A percentile compares a stretch with the other conserved stretches of the same genome.
Evolutionary conservation across 768 basidiomycete genomes (phyloP).

Genomic region (Suillus bovinus): DNA sequence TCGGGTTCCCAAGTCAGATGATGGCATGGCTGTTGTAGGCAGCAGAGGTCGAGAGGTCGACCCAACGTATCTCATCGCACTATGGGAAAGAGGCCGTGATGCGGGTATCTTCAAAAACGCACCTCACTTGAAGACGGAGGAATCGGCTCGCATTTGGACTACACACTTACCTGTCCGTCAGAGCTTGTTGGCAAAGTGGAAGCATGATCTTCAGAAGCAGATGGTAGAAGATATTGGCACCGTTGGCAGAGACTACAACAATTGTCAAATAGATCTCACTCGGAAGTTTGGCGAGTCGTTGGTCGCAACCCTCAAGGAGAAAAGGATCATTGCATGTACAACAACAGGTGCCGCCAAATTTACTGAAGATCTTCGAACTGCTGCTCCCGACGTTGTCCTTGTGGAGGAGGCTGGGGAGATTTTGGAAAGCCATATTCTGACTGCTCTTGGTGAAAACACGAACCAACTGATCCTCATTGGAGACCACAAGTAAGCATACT

Average conservation of each 20-base stretch:
- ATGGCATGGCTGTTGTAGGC: conserved; percentile 45
- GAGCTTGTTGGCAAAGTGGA: conserved; percentile 30
- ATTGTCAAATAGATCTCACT: conserved; percentile 29
- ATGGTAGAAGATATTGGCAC: conserved; percentile 31
- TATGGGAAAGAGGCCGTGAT: conserved; percentile 42
- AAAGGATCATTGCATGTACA: conserved; percentile 60
- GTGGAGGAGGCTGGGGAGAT: conserved; percentile 72
- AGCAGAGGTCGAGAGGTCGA: conserved; percentile 35
- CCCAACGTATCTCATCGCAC: conserved; percentile 40
- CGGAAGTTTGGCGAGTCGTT: conserved; percentile 35
- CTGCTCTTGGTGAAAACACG: conserved; percentile 45
- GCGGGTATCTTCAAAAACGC: conserved; percentile 39
- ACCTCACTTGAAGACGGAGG: conserved; percentile 16
- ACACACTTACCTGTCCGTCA: conserved; percentile 30
- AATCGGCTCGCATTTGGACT: conserved; percentile 33
- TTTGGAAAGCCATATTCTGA: conserved; percentile 60
- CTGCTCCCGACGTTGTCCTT: conserved; percentile 48
- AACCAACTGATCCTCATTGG: conserved; percentile 60
- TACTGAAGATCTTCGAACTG: conserved; percentile 41
- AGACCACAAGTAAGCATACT: conserved; percentile 67
- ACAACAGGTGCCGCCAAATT: conserved; percentile 66
- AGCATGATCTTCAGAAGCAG: conserved; percentile 33
- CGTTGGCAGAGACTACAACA: conserved; percentile 38
- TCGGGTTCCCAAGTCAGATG: conserved; percentile 33
- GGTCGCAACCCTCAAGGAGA: conserved; percentile 35